A percentile compares a stretch with the other conserved stretches of the same genome.
phyloP scores from a whole-genome alignment of 768 basidiomycete genomes.

The Lactarius tabidus region DNA sequence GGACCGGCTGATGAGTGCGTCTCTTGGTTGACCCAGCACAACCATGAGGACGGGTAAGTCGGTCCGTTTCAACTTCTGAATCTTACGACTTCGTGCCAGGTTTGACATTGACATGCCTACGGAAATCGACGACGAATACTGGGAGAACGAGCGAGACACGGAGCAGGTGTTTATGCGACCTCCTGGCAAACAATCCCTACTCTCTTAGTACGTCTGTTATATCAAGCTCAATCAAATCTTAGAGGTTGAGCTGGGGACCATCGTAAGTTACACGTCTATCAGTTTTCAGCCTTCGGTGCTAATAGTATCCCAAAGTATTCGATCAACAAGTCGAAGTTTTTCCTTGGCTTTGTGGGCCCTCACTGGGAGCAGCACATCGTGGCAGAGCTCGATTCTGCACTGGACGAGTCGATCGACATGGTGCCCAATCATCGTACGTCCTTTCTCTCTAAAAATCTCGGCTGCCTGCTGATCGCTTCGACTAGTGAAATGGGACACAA shows the following conservation, averaged over 20 bases:
- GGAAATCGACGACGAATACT: constrained; percentile 27
- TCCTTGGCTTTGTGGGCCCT: constrained; percentile 48
- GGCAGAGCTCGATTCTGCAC: constrained; percentile 43
- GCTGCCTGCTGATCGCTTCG: background rate
- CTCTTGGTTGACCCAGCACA: constrained; percentile 65
- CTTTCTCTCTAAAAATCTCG: background rate
- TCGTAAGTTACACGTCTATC: constrained; percentile 37
- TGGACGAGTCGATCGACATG: constrained; percentile 45
- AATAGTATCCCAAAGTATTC: constrained; percentile 50
- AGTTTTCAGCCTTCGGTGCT: background rate
- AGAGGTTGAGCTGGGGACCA: constrained; percentile 56
- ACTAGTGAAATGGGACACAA: constrained; percentile 28
- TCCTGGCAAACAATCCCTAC: constrained; percentile 46
- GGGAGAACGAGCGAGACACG: constrained; percentile 22
- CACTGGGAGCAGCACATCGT: constrained; percentile 48
- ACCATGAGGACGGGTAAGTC: constrained; percentile 74
- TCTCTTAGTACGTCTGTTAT: constrained; percentile 52
- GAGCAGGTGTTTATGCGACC: constrained; percentile 56
- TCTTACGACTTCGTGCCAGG: constrained; percentile 25
- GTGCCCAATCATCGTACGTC: constrained; percentile 38
- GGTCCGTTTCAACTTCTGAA: background rate
- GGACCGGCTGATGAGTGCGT: constrained; percentile 45
- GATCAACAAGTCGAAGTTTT: constrained; percentile 58
- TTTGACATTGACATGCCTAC: constrained; percentile 27
- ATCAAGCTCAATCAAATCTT: constrained; percentile 63